These are phyloP conservation scores for Boletellus sp. DNA, from an alignment of 768 basidiomycete species.

Conservation along the genomic window DNA sequence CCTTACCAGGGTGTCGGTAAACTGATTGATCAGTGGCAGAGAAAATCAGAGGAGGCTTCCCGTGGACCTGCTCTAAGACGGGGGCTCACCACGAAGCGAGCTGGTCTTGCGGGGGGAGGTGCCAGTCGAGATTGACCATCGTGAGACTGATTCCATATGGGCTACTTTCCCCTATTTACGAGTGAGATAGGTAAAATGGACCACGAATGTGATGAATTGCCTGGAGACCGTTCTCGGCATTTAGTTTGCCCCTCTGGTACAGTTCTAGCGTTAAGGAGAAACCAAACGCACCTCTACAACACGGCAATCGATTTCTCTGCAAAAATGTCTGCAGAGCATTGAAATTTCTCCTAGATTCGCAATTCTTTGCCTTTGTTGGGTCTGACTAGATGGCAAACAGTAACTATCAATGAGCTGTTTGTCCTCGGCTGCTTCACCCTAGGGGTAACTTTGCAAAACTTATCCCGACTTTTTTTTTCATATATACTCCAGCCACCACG, in stretches of 20 bases:
- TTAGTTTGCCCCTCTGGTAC: not conserved
- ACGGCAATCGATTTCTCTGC: constrained; percentile 2
- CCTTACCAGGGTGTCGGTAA: constrained; percentile 81
- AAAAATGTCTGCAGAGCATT: constrained; percentile 10
- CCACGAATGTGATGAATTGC: not conserved
- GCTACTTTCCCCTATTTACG: constrained; percentile 11
- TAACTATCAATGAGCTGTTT: not conserved
- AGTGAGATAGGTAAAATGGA: not conserved
- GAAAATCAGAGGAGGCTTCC: constrained; percentile 59
- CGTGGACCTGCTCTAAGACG: constrained; percentile 36
- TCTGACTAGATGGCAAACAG: not conserved
- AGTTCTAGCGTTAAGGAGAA: not conserved
- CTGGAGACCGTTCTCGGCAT: not conserved
- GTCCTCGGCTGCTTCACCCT: constrained; percentile 1
- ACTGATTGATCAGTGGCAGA: constrained; percentile 87
- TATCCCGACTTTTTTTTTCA: constrained; percentile 7
- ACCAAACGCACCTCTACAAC: constrained; percentile 5
- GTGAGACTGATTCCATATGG: constrained; percentile 9
- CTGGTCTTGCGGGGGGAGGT: constrained; percentile 28
- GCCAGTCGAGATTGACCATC: constrained; percentile 19
- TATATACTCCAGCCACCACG: constrained; percentile 17
- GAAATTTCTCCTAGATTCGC: not conserved
- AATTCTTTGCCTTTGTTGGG: not conserved
- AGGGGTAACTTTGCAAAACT: constrained; percentile 1
- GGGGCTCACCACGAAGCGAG: constrained; percentile 40